A percentile compares a stretch with the other conserved stretches of the same genome.
Evolutionary conservation across 2,329 filamentous ascomycete genomes (phyloP).

Genomic region (Penicillium sp.): DNA sequence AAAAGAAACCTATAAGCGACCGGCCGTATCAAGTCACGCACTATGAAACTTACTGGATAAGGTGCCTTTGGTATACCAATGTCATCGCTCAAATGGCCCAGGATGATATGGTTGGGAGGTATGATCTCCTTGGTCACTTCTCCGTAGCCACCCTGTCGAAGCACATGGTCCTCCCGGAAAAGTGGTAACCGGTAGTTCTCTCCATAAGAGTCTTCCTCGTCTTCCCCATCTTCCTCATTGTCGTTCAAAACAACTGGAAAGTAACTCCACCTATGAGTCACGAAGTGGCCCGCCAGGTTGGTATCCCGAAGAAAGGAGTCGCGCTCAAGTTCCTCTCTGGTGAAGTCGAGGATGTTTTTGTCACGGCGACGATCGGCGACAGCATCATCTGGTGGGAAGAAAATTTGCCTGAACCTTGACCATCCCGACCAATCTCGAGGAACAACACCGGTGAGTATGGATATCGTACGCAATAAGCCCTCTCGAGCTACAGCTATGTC

Average conservation of each 20-base stretch:
- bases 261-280: background rate
- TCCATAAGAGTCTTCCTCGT: background rate
- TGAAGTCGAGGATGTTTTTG: constrained; percentile 1
- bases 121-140: background rate
- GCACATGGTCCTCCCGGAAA: background rate
- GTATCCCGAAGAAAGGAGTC: background rate
- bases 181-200: background rate
- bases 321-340: constrained; percentile 1
- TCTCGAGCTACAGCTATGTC: background rate
- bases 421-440: constrained; percentile 8
- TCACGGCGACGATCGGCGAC: constrained; percentile 1
- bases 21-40: no score
- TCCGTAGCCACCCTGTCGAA: background rate
- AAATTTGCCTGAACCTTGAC: constrained; percentile 8
- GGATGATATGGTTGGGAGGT: background rate
- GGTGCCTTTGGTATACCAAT: background rate
- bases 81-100: background rate
- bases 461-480: constrained; percentile 8
- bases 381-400: constrained; percentile 1
- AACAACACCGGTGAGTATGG: constrained; percentile 7
- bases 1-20: background rate
- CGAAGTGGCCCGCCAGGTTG: background rate
- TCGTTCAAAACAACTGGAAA: background rate
- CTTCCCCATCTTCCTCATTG: no score
- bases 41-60: background rate